Evolutionary conservation across 1,139 yeast species (phyloP), one percentile per base, ranked within the genome.

Genomic region (Saccharomyces hybrid): DNA sequence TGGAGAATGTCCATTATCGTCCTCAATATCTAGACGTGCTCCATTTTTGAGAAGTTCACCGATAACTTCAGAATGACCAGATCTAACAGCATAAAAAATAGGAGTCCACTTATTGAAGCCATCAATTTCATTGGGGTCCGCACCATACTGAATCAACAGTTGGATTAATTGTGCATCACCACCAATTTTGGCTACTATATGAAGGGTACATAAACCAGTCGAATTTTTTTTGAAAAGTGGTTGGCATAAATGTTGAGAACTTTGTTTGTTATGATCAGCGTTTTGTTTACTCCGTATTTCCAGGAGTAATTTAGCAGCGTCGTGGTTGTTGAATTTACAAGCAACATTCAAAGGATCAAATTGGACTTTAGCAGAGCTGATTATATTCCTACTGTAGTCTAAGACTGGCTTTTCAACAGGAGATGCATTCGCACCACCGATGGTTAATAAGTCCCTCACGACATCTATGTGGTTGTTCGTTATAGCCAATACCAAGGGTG

Each of bases 51-150:
- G 79, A 55, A 93, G 76, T 52, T 83, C 88, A 58, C 78, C 78
- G 0, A 95, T 86, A 1, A 95, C 83, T 50, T 77, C 73, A 3
- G 78, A 79, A 68, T 88, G 90, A 1, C 97, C 97, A 63, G 88
- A 95, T 62, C 84, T 82, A 0, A 93, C 93, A 11, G 96, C 88
- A 69, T 93, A 91, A 65, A 91, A 89, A 4, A 93, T 78, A 0
- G 98, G 96, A 0, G 97, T 84, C 98, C 98, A 93, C 62, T 86
- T 87, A 67, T 90, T 89, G 56, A 89, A 82, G 55, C 88, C 86
- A 71, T 93, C 98, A 11, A 84, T 68, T 57, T 81, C 84, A 68
- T 93, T 88, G 6, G 91, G 82, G 64, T 87, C 83, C 1, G 95
- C 89, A 3, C 95, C 95, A 60, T 84, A 78, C 27, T 80, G 74